Evolutionary conservation across 306 rosid genomes (phyloP).

Genomic region (Dryas octopetala): DNA sequence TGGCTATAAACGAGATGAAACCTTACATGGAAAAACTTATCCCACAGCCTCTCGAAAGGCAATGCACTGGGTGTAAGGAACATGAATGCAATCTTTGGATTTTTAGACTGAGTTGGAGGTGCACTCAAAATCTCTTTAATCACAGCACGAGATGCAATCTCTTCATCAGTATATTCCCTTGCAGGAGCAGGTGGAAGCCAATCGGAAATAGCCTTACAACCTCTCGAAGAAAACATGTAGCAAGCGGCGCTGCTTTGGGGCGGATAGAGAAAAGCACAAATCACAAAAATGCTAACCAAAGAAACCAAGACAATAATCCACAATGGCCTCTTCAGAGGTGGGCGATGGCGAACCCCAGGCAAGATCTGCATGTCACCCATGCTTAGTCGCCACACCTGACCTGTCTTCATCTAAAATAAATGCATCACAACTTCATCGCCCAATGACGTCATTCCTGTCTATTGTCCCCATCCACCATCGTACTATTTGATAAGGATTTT

Average conservation of each 20-base stretch:
- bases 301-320: slow-evolving; percentile 92
- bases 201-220: slow-evolving; percentile 58
- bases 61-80: slow-evolving; percentile 83
- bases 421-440: slow-evolving; percentile 44
- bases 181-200: slow-evolving; percentile 93
- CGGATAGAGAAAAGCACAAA: slow-evolving; percentile 83
- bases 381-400: slow-evolving; percentile 65
- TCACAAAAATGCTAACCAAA: slow-evolving; percentile 70
- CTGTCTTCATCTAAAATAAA: slow-evolving; percentile 67
- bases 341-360: slow-evolving; percentile 86
- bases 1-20: slow-evolving; percentile 14
- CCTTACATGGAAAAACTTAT: slow-evolving; percentile 83
- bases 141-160: slow-evolving; percentile 77
- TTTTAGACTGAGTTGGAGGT: slow-evolving; percentile 39
- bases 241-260: slow-evolving; percentile 69
- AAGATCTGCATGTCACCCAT: slow-evolving; percentile 77
- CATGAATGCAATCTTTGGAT: slow-evolving; percentile 90
- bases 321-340: slow-evolving; percentile 71
- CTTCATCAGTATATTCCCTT: slow-evolving; percentile 76
- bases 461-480: slow-evolving; percentile 22
- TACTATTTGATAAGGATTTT: neutral
- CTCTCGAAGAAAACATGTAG: slow-evolving; percentile 78
- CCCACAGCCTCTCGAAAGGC: slow-evolving; percentile 95
- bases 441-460: slow-evolving; percentile 19
- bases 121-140: slow-evolving; percentile 69